Evolutionary conservation across 805 yeast genomes (phyloP).

Genomic region (Zygoascus tannicola): DNA sequence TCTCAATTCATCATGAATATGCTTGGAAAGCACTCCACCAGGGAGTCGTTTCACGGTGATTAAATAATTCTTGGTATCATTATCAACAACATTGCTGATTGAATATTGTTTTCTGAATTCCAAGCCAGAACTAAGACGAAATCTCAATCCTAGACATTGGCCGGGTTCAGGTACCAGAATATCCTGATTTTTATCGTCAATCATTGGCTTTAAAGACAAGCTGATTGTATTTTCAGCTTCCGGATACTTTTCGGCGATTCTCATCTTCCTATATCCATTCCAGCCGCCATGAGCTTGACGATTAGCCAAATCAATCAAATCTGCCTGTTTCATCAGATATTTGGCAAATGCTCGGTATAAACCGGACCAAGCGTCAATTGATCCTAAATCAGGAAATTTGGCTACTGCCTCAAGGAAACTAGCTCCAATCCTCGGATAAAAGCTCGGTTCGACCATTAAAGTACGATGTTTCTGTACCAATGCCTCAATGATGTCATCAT

Average conservation of each 20-base stretch:
- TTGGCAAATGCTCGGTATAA: slow-evolving; percentile 60
- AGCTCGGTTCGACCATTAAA: slow-evolving; percentile 51
- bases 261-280: slow-evolving; percentile 50
- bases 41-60: slow-evolving; percentile 44
- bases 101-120: slow-evolving; percentile 52
- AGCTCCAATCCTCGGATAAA: slow-evolving; percentile 56
- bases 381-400: slow-evolving; percentile 45
- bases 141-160: slow-evolving; percentile 36
- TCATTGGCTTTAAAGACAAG: slow-evolving; percentile 38
- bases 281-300: slow-evolving; percentile 35
- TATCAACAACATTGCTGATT: slow-evolving; percentile 30
- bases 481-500: slow-evolving; percentile 46
- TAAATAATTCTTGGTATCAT: slow-evolving; percentile 34
- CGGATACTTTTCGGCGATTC: slow-evolving; percentile 32
- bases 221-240: slow-evolving; percentile 43
- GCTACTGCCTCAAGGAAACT: slow-evolving; percentile 44
- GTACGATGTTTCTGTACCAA: slow-evolving; percentile 61
- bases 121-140: slow-evolving; percentile 29
- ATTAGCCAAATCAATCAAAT: slow-evolving; percentile 34
- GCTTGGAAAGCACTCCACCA: slow-evolving; percentile 43
- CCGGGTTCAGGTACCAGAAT: slow-evolving; percentile 28
- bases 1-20: slow-evolving; percentile 38
- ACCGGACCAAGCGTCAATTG: slow-evolving; percentile 51
- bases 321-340: slow-evolving; percentile 48
- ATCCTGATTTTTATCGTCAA: slow-evolving; percentile 28